Evolutionary conservation across 371 early-diverging fungal genomes (phyloP).

Genomic region (Syncephalis plumigaleata): DNA sequence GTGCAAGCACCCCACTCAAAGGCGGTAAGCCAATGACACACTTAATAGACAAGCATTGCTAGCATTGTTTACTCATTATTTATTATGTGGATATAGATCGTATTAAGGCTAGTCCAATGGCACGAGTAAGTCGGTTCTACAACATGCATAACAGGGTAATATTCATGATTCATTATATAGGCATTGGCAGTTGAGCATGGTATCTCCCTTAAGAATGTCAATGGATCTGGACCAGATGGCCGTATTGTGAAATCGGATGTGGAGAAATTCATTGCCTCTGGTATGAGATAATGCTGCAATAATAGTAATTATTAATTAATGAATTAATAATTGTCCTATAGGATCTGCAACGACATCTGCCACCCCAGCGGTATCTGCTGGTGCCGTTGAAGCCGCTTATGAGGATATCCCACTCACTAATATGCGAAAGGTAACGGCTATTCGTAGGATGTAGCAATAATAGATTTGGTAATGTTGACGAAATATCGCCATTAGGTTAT

Average conservation of each 20-base stretch:
- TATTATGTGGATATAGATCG: no score
- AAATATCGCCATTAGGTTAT: no score
- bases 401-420: constrained; percentile 72
- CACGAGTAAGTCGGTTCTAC: constrained; percentile 26
- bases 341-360: constrained; percentile 17
- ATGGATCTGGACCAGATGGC: constrained; percentile 82
- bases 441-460: background rate
- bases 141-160: no score
- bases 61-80: no score
- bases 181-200: constrained; percentile 64
- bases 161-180: no score
- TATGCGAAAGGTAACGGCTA: constrained; percentile 59
- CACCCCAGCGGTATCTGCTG: constrained; percentile 18
- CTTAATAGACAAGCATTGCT: no score
- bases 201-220: constrained; percentile 54
- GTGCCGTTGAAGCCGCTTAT: constrained; percentile 28
- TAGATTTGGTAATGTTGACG: background rate
- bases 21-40: no score
- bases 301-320: background rate
- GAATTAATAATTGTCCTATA: constrained; percentile 3
- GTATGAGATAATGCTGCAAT: background rate
- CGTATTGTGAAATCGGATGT: constrained; percentile 87
- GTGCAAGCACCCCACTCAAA: no score
- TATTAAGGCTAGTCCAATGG: constrained; percentile 78
- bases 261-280: constrained; percentile 37